Percentiles rank a stretch among this genome's conserved stretches.
Evolutionary conservation across 345 rosid genomes (phyloP).

Genomic region (Euphorbia pulcherrima): DNA sequence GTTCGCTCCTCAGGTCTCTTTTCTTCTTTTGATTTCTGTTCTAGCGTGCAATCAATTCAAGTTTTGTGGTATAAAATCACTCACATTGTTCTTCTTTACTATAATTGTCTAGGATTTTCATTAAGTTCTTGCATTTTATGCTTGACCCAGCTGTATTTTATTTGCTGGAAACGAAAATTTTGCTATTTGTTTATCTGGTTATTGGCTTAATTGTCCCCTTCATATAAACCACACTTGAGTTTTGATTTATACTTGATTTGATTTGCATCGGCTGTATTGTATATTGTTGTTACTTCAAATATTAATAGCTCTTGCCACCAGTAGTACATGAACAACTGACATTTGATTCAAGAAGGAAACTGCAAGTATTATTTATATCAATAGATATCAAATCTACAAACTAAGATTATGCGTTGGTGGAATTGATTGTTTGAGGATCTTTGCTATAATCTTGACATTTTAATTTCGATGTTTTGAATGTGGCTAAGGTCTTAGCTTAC

Average conservation of each 20-base stretch:
- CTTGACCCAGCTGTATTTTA: neutral
- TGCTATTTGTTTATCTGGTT: neutral
- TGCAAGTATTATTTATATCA: neutral
- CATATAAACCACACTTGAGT: neutral
- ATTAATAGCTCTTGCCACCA: neutral
- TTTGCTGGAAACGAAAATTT: neutral
- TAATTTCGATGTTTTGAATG: neutral
- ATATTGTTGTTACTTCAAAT: neutral
- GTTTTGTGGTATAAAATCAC: neutral
- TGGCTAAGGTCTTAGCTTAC: too few relatives aligned
- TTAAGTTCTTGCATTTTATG: neutral
- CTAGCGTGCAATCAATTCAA: neutral
- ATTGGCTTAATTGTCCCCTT: neutral
- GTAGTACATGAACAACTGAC: neutral
- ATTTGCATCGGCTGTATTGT: neutral
- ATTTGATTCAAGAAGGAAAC: neutral
- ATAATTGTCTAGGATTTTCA: neutral
- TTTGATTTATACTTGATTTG: neutral
- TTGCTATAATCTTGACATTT: neutral
- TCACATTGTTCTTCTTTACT: neutral
- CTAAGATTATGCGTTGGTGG: neutral
- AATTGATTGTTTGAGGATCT: slow-evolving; percentile 1
- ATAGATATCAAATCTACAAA: neutral
- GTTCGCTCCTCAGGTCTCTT: slow-evolving; percentile 88
- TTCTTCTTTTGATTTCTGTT: neutral